phyloP scores from a whole-genome alignment of 108 stramenopile species.

The Nitzschia sp. region DNA sequence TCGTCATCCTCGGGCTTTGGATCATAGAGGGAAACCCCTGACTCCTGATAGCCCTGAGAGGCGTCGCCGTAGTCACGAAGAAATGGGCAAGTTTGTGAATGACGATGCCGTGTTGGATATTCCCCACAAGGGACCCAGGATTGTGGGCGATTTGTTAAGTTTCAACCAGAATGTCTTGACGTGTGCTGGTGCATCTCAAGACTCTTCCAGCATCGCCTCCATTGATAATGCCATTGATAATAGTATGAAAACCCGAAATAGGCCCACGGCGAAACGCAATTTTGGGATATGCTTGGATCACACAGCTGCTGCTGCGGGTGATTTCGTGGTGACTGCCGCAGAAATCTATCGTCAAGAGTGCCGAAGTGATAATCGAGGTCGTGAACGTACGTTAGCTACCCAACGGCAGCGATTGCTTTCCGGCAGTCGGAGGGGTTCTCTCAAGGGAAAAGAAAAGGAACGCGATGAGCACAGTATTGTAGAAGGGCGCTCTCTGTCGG shows the following conservation, averaged over 20 bases:
- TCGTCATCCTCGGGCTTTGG: neutral
- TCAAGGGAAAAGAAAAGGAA: neutral
- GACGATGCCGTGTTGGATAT: neutral
- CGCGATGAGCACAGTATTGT: neutral
- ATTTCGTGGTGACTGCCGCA: slow-evolving; percentile 22
- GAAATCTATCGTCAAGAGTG: slow-evolving; percentile 33
- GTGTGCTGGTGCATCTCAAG: neutral
- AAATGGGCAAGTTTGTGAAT: neutral
- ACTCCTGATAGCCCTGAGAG: neutral
- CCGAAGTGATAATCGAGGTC: slow-evolving; percentile 18
- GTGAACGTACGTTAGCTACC: neutral
- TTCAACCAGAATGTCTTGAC: slow-evolving; percentile 2
- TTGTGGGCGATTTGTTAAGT: neutral
- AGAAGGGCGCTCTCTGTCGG: neutral
- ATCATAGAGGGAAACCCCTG: neutral
- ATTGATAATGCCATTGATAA: no score
- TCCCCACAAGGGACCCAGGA: neutral
- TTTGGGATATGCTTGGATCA: neutral
- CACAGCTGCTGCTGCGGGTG: slow-evolving; percentile 1
- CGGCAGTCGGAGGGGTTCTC: neutral
- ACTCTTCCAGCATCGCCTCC: neutral
- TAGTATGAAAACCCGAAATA: no score
- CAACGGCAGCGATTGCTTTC: neutral
- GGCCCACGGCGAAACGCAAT: neutral
- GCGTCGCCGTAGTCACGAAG: slow-evolving; percentile 1